Conservation (phyloP, 768 basidiomycete species). For the Russula virescens region DNA sequence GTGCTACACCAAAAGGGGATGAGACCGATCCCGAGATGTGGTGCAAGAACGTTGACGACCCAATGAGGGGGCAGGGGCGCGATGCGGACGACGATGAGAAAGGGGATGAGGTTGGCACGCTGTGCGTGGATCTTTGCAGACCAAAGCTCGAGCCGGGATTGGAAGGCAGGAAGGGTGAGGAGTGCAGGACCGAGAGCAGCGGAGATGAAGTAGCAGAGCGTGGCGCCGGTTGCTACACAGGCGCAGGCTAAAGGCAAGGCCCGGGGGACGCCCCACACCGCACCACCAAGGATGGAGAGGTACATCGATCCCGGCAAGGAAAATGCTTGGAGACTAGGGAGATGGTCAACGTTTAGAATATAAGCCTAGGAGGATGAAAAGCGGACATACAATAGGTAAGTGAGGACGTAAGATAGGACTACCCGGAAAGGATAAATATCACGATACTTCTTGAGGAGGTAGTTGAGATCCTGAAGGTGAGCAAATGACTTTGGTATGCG, state of each 20-base stretch:
- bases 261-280: constrained; percentile 85
- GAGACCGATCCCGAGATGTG: constrained; percentile 84
- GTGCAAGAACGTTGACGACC: constrained; percentile 90
- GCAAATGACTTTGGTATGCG: constrained; percentile 85
- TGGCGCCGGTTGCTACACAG: constrained; percentile 86
- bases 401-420: constrained; percentile 78
- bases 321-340: constrained; percentile 85
- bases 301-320: constrained; percentile 98
- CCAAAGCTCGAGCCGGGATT: constrained; percentile 77
- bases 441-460: constrained; percentile 85
- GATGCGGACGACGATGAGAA: constrained; percentile 91
- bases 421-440: constrained; percentile 83
- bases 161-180: constrained; percentile 80
- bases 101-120: constrained; percentile 81
- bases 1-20: constrained; percentile 87
- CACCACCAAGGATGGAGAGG: constrained; percentile 91
- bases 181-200: constrained; percentile 90
- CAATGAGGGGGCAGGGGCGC: constrained; percentile 94
- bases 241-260: constrained; percentile 88
- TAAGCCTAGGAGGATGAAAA: constrained; percentile 4
- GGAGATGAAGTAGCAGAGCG: constrained; percentile 89
- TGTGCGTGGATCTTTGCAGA: constrained; percentile 69
- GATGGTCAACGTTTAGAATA: constrained; percentile 10
- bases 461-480: constrained; percentile 81
- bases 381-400: constrained; percentile 82